Percentiles rank a stretch among this genome's conserved stretches.
These are phyloP conservation scores for Tranzscheliella williamsii DNA, from an alignment of 1,284 basidiomycete species.

Conservation along the genomic window DNA sequence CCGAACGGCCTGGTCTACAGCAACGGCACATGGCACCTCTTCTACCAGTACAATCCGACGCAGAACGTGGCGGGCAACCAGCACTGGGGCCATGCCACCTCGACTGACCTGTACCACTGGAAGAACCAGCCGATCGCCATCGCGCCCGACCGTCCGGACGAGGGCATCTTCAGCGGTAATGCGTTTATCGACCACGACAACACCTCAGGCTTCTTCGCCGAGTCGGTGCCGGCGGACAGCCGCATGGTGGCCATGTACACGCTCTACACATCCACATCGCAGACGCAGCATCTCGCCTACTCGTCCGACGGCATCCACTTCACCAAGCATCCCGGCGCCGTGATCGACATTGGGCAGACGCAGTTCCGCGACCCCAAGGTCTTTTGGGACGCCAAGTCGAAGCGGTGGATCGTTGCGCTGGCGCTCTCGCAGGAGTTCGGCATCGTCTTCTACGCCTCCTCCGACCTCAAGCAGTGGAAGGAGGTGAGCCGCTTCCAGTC, in stretches of 20 bases:
- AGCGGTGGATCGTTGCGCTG: slow-evolving; percentile 63
- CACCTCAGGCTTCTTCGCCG: slow-evolving; percentile 63
- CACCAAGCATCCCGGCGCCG: slow-evolving; percentile 58
- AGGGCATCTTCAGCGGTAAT: slow-evolving; percentile 62
- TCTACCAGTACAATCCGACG: slow-evolving; percentile 63
- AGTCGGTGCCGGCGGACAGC: slow-evolving; percentile 50
- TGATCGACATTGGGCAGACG: slow-evolving; percentile 55
- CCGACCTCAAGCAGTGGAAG: slow-evolving; percentile 62
- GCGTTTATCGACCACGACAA: slow-evolving; percentile 63
- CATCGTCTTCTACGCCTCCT: slow-evolving; percentile 62
- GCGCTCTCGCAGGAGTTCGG: slow-evolving; percentile 60
- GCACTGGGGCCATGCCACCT: slow-evolving; percentile 64
- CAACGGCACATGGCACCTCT: slow-evolving; percentile 63
- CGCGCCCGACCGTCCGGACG: slow-evolving; percentile 47
- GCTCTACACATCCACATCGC: slow-evolving; percentile 58
- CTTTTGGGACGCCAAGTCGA: slow-evolving; percentile 57
- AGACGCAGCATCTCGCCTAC: slow-evolving; percentile 62
- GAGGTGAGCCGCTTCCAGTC: slow-evolving; percentile 59
- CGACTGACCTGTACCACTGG: slow-evolving; percentile 63
- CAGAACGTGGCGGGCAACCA: slow-evolving; percentile 62
- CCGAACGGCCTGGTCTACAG: slow-evolving; percentile 62
- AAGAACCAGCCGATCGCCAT: slow-evolving; percentile 62
- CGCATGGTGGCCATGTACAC: slow-evolving; percentile 64
- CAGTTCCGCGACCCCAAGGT: slow-evolving; percentile 64
- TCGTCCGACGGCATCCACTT: slow-evolving; percentile 63